These are phyloP conservation scores for Ustilago xerochloae DNA, from an alignment of 1,284 basidiomycete genomes.

Conservation along the genomic window DNA sequence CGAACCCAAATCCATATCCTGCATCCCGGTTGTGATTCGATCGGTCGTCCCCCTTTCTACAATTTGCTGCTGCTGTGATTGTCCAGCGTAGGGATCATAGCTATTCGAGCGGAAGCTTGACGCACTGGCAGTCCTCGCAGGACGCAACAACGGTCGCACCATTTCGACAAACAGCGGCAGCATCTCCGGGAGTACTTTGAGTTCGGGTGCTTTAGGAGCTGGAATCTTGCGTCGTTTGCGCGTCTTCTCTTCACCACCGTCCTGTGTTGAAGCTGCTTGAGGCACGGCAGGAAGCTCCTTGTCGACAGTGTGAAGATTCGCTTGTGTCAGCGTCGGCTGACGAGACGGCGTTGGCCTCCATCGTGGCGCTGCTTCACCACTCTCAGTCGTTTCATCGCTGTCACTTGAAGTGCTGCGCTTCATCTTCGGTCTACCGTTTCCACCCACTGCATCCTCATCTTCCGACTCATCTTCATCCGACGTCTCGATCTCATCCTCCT, in stretches of 20 bases:
- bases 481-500: slow-evolving; percentile 55
- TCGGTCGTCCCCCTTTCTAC: slow-evolving; percentile 6
- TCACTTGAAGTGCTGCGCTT: slow-evolving; percentile 19
- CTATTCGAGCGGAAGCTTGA: slow-evolving; percentile 33
- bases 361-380: slow-evolving; percentile 12
- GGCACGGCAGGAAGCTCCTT: slow-evolving; percentile 57
- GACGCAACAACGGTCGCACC: slow-evolving; percentile 50
- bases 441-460: slow-evolving; percentile 66
- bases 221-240: slow-evolving; percentile 71
- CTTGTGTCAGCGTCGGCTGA: slow-evolving; percentile 31
- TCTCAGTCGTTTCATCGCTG: slow-evolving; percentile 36
- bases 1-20: slow-evolving; percentile 18
- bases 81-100: slow-evolving; percentile 30
- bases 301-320: slow-evolving; percentile 20
- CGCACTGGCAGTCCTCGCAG: slow-evolving; percentile 47
- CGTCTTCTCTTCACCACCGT: slow-evolving; percentile 6
- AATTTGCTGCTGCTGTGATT: not conserved
- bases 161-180: slow-evolving; percentile 63
- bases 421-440: not conserved
- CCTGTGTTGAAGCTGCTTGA: not conserved
- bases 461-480: slow-evolving; percentile 68
- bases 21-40: slow-evolving; percentile 11
- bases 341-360: slow-evolving; percentile 47
- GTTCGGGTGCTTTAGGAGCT: slow-evolving; percentile 78
- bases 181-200: slow-evolving; percentile 73